Evolutionary conservation across 208 protist species (phyloP).

Genomic region (Angomonas deanei): DNA sequence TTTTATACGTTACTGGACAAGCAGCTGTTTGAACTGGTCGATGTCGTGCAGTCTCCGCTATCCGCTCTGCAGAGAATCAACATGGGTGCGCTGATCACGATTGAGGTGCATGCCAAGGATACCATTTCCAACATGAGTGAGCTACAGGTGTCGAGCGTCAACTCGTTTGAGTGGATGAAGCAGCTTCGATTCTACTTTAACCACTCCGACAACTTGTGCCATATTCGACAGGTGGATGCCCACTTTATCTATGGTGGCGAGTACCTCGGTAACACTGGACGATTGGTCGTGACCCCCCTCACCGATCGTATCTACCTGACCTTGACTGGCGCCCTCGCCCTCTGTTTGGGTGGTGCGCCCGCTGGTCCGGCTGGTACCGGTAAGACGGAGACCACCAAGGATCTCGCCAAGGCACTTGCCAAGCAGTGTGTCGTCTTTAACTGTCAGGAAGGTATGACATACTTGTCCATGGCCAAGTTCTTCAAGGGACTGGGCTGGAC

Average conservation of each 20-base stretch:
- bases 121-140: slow-evolving; percentile 83
- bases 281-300: slow-evolving; percentile 96
- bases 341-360: slow-evolving; percentile 93
- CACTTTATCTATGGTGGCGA: slow-evolving; percentile 95
- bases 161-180: slow-evolving; percentile 96
- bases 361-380: slow-evolving; percentile 88
- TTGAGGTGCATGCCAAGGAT: slow-evolving; percentile 97
- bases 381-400: slow-evolving; percentile 97
- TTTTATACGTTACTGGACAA: slow-evolving; percentile 61
- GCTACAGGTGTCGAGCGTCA: slow-evolving; percentile 40
- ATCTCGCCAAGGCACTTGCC: slow-evolving; percentile 95
- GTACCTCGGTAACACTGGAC: slow-evolving; percentile 96
- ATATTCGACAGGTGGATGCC: slow-evolving; percentile 93
- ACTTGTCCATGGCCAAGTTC: slow-evolving; percentile 96
- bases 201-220: slow-evolving; percentile 57
- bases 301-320: slow-evolving; percentile 97
- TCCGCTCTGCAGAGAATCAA: slow-evolving; percentile 85
- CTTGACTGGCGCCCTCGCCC: slow-evolving; percentile 89
- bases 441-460: slow-evolving; percentile 96
- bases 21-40: slow-evolving; percentile 87
- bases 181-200: slow-evolving; percentile 98
- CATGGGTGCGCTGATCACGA: slow-evolving; percentile 95
- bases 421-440: slow-evolving; percentile 99
- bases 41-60: slow-evolving; percentile 89
- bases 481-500: slow-evolving; percentile 96